These are phyloP conservation scores for Geranium incanum DNA, from an alignment of 441 rosid species.

Conservation along the genomic window DNA sequence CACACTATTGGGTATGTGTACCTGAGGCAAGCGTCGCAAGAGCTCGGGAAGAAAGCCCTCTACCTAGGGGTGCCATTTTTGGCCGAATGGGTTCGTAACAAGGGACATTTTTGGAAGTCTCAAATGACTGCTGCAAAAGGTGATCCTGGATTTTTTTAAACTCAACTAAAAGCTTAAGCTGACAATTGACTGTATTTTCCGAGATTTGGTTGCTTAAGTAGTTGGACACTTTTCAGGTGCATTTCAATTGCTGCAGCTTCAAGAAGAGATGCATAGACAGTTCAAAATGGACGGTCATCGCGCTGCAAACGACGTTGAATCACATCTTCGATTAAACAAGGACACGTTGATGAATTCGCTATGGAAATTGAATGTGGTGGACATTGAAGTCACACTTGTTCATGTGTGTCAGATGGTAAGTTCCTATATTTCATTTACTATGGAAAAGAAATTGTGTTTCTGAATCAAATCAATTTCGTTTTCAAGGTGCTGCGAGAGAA, in stretches of 20 bases:
- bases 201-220: background rate
- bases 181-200: background rate
- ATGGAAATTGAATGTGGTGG: constrained; percentile 83
- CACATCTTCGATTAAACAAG: constrained; percentile 59
- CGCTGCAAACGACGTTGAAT: constrained; percentile 57
- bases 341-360: constrained; percentile 67
- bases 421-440: background rate
- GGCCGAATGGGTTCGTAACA: constrained; percentile 85
- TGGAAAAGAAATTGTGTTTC: background rate
- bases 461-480: background rate
- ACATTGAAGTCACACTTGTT: constrained; percentile 65
- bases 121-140: constrained; percentile 92
- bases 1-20: constrained; percentile 80
- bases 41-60: constrained; percentile 84
- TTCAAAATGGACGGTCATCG: constrained; percentile 53
- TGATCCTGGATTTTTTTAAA: background rate
- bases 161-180: background rate
- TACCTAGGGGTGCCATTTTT: constrained; percentile 85
- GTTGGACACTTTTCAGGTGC: constrained; percentile 38
- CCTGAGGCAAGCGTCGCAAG: constrained; percentile 82
- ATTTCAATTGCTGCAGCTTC: constrained; percentile 80
- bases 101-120: constrained; percentile 91
- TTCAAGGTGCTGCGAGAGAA: constrained; percentile 57
- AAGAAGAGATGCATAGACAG: constrained; percentile 60
- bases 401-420: constrained; percentile 87